Conservation (phyloP, 495 filamentous ascomycete genomes). For the Astrocystis sublimbata region DNA sequence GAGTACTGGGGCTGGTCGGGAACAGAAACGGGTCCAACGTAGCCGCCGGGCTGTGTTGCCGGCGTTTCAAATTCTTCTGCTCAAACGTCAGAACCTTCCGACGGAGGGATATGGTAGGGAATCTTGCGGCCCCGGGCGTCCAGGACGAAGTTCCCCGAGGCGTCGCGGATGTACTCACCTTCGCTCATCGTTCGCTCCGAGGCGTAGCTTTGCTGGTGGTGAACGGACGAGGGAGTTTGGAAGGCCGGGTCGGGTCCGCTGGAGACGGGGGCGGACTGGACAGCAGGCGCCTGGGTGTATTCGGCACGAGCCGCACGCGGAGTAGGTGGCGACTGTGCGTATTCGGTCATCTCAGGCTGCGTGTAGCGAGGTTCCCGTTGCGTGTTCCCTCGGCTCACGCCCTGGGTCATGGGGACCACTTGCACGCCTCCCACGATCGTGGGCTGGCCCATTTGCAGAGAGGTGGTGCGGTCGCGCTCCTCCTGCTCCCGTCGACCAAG, state of each 20-base stretch:
- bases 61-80: constrained; percentile 53
- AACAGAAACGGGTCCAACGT: constrained; percentile 36
- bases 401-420: constrained; percentile 91
- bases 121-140: constrained; percentile 51
- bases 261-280: constrained; percentile 33
- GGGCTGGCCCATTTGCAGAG: constrained; percentile 82
- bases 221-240: constrained; percentile 33
- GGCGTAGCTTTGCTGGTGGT: constrained; percentile 40
- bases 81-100: constrained; percentile 43
- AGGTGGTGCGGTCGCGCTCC: constrained; percentile 86
- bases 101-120: constrained; percentile 37
- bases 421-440: constrained; percentile 91
- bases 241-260: constrained; percentile 22
- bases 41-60: constrained; percentile 32
- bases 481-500: constrained; percentile 91
- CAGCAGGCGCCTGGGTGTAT: constrained; percentile 43
- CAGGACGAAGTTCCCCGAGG: constrained; percentile 47
- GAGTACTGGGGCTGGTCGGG: constrained; percentile 35
- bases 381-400: constrained; percentile 65
- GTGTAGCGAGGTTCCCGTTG: constrained; percentile 41
- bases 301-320: constrained; percentile 30
- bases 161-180: constrained; percentile 58
- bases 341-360: constrained; percentile 42
- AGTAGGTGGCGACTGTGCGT: constrained; percentile 38
- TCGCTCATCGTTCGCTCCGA: constrained; percentile 59